Percentiles rank a stretch among this genome's conserved stretches.
These are phyloP conservation scores for Brassica nigra DNA, from an alignment of 345 rosid genomes.

Conservation along the genomic window DNA sequence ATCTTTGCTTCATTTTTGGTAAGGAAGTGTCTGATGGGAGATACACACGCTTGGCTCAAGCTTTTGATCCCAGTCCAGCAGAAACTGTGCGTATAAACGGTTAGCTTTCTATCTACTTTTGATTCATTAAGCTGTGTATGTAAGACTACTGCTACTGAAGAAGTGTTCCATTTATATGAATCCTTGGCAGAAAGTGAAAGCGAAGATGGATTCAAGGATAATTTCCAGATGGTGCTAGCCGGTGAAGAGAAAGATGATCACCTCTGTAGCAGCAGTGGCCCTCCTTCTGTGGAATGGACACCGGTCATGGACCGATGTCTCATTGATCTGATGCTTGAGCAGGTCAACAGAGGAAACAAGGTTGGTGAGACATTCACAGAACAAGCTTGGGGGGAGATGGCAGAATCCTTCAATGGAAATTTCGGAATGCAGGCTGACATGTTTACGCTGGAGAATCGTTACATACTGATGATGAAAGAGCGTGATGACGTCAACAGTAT, in stretches of 20 bases:
- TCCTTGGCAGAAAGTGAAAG: conserved; percentile 28
- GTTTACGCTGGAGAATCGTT: conserved; percentile 56
- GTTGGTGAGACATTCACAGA: conserved; percentile 52
- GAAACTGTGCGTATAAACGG: conserved; percentile 52
- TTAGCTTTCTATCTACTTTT: conserved; percentile 32
- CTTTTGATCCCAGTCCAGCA: conserved; percentile 43
- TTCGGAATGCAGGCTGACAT: conserved; percentile 55
- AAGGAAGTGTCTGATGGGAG: conserved; percentile 62
- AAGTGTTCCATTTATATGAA: neutral
- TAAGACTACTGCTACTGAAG: neutral
- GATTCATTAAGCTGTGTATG: neutral
- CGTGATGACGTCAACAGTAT: conserved; percentile 55
- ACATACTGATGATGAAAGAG: conserved; percentile 61
- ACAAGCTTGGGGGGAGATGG: conserved; percentile 63
- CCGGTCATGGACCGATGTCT: conserved; percentile 58
- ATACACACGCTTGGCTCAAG: conserved; percentile 67
- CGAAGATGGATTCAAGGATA: conserved; percentile 21
- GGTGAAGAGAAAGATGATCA: conserved; percentile 46
- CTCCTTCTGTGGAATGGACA: conserved; percentile 57
- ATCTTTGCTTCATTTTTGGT: conserved; percentile 72
- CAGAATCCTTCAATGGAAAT: conserved; percentile 53
- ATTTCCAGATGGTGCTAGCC: conserved; percentile 27
- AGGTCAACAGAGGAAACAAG: conserved; percentile 48
- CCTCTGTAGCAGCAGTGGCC: conserved; percentile 27
- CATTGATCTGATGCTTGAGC: conserved; percentile 64